Evolutionary conservation across 2,329 filamentous ascomycete genomes (phyloP).

Genomic region (Didymella pomorum): DNA sequence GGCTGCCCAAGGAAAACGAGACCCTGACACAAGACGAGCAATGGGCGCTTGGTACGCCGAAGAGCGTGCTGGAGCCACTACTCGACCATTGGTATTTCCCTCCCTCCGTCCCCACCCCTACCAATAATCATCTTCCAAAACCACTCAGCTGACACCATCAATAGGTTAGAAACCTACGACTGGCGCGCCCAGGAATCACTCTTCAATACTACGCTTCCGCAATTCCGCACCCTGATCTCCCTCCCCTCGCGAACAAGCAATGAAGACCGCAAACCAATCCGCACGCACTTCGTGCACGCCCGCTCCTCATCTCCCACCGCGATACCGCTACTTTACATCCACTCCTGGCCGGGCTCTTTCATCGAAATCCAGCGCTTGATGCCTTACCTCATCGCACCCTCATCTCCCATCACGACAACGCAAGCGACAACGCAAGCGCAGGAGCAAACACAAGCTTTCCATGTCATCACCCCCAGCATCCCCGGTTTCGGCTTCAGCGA

Average conservation of each 20-base stretch:
- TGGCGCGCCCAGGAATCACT: constrained; percentile 68
- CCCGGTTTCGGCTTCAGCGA: constrained; percentile 74
- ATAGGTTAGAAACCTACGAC: constrained; percentile 67
- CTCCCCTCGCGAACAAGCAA: constrained; percentile 16
- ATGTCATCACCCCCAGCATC: constrained; percentile 71
- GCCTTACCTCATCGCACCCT: constrained; percentile 45
- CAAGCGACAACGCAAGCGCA: too few relatives aligned
- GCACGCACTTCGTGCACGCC: constrained; percentile 72
- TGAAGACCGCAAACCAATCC: constrained; percentile 47
- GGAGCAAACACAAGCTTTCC: constrained; percentile 58
- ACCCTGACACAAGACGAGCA: background rate
- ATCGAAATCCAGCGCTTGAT: constrained; percentile 65
- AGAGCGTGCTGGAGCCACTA: constrained; percentile 68
- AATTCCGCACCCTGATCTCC: constrained; percentile 67
- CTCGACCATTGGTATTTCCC: constrained; percentile 66
- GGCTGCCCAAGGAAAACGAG: constrained; percentile 10
- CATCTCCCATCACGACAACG: too few relatives aligned
- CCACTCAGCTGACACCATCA: background rate
- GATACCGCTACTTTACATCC: constrained; percentile 70
- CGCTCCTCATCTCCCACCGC: constrained; percentile 62
- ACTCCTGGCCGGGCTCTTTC: constrained; percentile 71
- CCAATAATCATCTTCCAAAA: too few relatives aligned
- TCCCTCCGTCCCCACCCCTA: background rate
- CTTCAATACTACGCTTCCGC: constrained; percentile 67
- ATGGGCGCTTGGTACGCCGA: constrained; percentile 66